A percentile compares a stretch with the other conserved stretches of the same genome.
phyloP scores from a whole-genome alignment of 768 basidiomycete species.

The Russula griseocarnosa region DNA sequence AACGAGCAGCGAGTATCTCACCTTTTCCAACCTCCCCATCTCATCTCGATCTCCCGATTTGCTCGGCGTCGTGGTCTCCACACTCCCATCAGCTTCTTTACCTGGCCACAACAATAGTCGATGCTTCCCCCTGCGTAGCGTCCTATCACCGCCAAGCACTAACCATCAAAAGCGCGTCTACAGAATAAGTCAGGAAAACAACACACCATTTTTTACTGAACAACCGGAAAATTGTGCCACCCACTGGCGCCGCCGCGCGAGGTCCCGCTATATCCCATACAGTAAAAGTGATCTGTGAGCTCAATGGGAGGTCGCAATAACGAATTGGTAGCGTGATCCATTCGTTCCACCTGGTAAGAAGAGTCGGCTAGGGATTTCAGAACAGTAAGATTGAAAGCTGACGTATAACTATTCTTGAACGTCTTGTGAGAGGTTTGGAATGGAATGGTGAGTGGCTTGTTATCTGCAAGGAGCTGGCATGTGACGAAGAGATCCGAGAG shows the following conservation, averaged over 20 bases:
- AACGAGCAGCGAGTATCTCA: constrained; percentile 32
- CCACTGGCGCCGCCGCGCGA: constrained; percentile 73
- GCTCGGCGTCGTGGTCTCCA: constrained; percentile 81
- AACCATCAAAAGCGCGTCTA: neutral
- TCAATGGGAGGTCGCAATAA: constrained; percentile 89
- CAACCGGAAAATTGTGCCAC: constrained; percentile 83
- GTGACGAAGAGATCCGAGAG: constrained; percentile 93
- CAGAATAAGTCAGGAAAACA: neutral
- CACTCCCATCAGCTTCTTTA: constrained; percentile 79
- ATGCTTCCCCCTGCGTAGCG: constrained; percentile 87
- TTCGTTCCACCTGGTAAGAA: constrained; percentile 79
- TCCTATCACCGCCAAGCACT: constrained; percentile 46
- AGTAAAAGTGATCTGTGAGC: constrained; percentile 86
- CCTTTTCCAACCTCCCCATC: constrained; percentile 94
- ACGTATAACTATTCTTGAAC: constrained; percentile 82
- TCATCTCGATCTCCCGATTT: constrained; percentile 80
- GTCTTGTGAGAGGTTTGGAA: constrained; percentile 91
- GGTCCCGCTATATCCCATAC: constrained; percentile 94
- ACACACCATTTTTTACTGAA: constrained; percentile 91
- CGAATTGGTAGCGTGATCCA: constrained; percentile 88
- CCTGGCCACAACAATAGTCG: constrained; percentile 79
- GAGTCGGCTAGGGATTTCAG: constrained; percentile 2
- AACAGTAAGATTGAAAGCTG: constrained; percentile 30
- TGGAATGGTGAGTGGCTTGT: constrained; percentile 87
- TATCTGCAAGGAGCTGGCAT: constrained; percentile 87